phyloP scores from a whole-genome alignment of 2,329 filamentous ascomycete species.

The Alternaria solani region DNA sequence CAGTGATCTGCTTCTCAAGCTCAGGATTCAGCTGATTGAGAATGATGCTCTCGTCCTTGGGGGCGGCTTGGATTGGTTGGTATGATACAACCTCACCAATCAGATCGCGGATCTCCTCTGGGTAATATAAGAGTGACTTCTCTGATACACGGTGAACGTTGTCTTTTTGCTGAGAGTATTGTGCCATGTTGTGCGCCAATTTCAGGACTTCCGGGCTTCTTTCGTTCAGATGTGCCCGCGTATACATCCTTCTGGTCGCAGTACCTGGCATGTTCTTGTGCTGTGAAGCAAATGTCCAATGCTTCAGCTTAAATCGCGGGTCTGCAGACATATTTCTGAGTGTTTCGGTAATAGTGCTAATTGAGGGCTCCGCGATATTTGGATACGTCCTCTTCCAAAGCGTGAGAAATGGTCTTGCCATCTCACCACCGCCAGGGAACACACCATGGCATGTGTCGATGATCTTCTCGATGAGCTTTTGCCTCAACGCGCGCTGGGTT shows the following conservation, averaged over 20 bases:
- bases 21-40: conserved; percentile 33
- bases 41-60: conserved; percentile 41
- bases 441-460: conserved; percentile 63
- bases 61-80: conserved; percentile 26
- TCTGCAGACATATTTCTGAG: conserved; percentile 60
- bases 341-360: conserved; percentile 60
- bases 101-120: conserved; percentile 40
- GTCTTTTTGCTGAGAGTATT: conserved; percentile 37
- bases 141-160: conserved; percentile 14
- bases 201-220: conserved; percentile 57
- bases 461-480: conserved; percentile 63
- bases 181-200: conserved; percentile 61
- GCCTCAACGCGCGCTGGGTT: conserved; percentile 29
- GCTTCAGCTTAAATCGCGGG: conserved; percentile 58
- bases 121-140: conserved; percentile 44
- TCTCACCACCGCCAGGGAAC: conserved; percentile 63
- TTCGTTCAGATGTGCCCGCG: conserved; percentile 56
- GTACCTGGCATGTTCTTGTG: conserved; percentile 37
- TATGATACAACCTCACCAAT: conserved; percentile 32
- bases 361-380: conserved; percentile 56
- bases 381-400: conserved; percentile 59
- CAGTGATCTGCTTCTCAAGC: conserved; percentile 30
- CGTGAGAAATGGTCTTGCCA: conserved; percentile 63
- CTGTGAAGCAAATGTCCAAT: conserved; percentile 49
- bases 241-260: conserved; percentile 61